Conservation (phyloP, 2,329 filamentous ascomycete species). For the Colletotrichum theobromicola region DNA sequence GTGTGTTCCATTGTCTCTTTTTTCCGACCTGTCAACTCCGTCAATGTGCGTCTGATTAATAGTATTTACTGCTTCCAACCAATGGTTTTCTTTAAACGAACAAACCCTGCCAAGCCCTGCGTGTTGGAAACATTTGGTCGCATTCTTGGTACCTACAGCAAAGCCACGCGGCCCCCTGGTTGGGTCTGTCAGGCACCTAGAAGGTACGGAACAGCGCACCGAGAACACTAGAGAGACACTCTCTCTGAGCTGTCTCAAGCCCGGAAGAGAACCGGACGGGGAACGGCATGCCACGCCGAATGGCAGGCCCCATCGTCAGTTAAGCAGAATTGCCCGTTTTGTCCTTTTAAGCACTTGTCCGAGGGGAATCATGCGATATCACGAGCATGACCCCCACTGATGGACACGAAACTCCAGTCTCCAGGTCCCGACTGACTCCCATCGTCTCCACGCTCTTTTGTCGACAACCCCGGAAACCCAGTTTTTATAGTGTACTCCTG, state of each 20-base stretch:
- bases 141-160: background rate
- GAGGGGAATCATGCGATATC: constrained; percentile 1
- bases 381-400: background rate
- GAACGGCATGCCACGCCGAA: constrained; percentile 7
- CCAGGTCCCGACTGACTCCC: background rate
- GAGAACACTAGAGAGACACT: too few relatives aligned
- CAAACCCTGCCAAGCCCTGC: background rate
- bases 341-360: constrained; percentile 1
- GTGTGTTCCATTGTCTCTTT: background rate
- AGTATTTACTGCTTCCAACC: background rate
- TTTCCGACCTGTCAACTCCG: background rate
- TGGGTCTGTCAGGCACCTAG: background rate
- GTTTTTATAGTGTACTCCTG: background rate
- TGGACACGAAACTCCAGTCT: background rate
- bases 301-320: background rate
- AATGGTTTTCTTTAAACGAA: background rate
- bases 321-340: background rate
- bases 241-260: background rate
- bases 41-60: background rate
- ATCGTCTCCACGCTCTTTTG: background rate
- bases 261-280: constrained; percentile 17
- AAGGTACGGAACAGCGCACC: background rate
- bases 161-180: background rate
- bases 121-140: background rate
- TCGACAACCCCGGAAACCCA: background rate